phyloP scores from a whole-genome alignment of 768 basidiomycete species.

The Mycena latifolia region DNA sequence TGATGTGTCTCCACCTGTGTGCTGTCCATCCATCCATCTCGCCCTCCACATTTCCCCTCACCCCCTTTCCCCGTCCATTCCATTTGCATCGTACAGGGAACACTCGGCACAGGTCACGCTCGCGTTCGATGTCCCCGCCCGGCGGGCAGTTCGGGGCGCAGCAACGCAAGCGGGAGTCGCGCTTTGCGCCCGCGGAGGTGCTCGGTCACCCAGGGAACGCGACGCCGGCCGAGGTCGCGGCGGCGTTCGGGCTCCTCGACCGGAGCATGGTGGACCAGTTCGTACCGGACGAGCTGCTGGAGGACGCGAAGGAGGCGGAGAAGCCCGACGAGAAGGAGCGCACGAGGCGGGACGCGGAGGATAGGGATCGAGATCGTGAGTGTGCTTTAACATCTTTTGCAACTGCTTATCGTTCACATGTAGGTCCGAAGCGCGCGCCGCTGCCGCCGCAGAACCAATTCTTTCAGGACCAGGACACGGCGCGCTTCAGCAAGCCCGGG shows the following conservation, averaged over 20 bases:
- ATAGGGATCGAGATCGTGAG: conserved; percentile 18
- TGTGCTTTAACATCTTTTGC: neutral
- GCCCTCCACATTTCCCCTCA: no score
- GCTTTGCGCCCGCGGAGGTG: conserved; percentile 20
- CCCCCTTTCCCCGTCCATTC: neutral
- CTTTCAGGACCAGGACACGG: conserved; percentile 11
- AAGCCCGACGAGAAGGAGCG: neutral
- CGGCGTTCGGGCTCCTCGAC: conserved; percentile 10
- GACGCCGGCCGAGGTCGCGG: neutral
- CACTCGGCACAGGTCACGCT: conserved; percentile 21
- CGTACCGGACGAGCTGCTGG: conserved; percentile 35
- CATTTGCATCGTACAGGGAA: conserved; percentile 29
- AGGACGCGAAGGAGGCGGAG: conserved; percentile 24
- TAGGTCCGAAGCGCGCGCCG: conserved; percentile 31
- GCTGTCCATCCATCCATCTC: neutral
- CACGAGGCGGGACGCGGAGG: neutral
- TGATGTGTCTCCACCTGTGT: neutral
- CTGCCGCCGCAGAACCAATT: conserved; percentile 24
- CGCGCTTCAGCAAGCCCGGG: conserved; percentile 5
- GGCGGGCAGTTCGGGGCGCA: conserved; percentile 8
- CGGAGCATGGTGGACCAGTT: conserved; percentile 12
- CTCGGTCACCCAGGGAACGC: no score
- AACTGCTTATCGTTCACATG: neutral
- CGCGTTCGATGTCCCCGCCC: conserved; percentile 31
- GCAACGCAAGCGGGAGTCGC: conserved; percentile 31